Evolutionary conservation across 2,329 filamentous ascomycete genomes (phyloP), one percentile per base, ranked within the genome.

Genomic region (Aspergillus ochraceoroseus): DNA sequence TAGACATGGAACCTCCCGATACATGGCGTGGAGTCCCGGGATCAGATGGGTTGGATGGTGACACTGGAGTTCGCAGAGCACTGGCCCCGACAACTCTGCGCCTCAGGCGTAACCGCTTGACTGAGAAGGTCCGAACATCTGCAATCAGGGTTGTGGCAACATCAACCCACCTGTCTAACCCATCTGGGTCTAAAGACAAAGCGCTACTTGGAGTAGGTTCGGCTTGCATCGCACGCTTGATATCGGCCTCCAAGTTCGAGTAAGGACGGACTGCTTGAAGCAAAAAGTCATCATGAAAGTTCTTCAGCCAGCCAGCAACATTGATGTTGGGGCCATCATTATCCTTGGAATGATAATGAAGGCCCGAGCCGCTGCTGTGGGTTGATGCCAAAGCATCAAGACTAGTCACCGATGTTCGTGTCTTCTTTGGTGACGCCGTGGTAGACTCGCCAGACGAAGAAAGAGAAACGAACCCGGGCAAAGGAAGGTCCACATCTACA

Each of bases 261-360:
- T 79, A 79, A 2, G 75, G 75, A 25, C 70, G 70, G 25, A 78
- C 74, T 9, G 73, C 76, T 57, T 80, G 76, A 2, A 80, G 66
- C 7, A 71, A 65, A 49, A 79, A 80, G 54, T 80, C 76, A 42
- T 76, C 71, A 52, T 80, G 77, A 47, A 76, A 78, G 7, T 62
- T 63, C 42, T 70, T 73, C 14, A 80, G 54, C 71, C 74, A 79
- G 3, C 76, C 76, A 43, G 74, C 75, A 11, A 78, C 75, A 46
- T 77, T 76, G 38, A 71, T 62, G 14, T 68, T 67, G n/a, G 71
- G 67, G 12, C 72, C 70, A 23, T 71, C 65, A 18, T 56, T 57
- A n/a, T 66, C 62, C 44, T 52, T 62, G 25, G 52, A 44, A 5
- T 46, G 45, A 38, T 51, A 48, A 37, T 57, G 58, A 25, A 59